These are phyloP conservation scores for Poteriospumella lacustris DNA, from an alignment of 108 stramenopile genomes.

Conservation along the genomic window DNA sequence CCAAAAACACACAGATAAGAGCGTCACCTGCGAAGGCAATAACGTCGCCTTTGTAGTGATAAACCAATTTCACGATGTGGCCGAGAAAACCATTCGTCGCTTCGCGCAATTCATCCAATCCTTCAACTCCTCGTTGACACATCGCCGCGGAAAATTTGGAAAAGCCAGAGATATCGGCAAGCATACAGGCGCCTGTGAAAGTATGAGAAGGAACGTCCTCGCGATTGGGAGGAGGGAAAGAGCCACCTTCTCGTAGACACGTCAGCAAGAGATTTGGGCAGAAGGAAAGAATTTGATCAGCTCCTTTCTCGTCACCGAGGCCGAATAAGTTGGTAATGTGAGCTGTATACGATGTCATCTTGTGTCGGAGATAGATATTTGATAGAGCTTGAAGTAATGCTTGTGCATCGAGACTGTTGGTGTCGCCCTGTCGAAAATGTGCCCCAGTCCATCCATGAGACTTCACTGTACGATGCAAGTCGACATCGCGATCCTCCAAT, in stretches of 20 bases:
- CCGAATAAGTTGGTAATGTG: background rate
- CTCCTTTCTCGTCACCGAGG: background rate
- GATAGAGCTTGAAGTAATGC: conserved; percentile 4
- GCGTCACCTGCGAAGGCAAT: conserved; percentile 26
- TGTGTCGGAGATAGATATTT: conserved; percentile 2
- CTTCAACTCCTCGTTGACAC: conserved; percentile 1
- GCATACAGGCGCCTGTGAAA: conserved; percentile 14
- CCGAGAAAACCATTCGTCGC: conserved; percentile 9
- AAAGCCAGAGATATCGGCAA: conserved; percentile 30
- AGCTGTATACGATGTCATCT: background rate
- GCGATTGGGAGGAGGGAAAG: background rate
- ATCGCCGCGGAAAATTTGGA: conserved; percentile 21
- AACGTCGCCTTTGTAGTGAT: conserved; percentile 19
- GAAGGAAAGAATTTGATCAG: conserved; percentile 16
- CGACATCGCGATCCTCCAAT: background rate
- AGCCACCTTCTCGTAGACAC: background rate
- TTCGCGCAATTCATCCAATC: conserved; percentile 23
- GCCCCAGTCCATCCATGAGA: conserved; percentile 13
- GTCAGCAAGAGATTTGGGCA: conserved; percentile 22
- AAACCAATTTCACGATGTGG: background rate
- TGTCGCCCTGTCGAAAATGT: background rate
- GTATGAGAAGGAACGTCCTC: background rate
- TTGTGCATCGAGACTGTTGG: background rate
- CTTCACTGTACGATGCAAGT: conserved; percentile 4
- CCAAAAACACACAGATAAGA: background rate